Base-by-base conservation (phyloP, 306 rosid genomes). In the Alnus glutinosa region DNA sequence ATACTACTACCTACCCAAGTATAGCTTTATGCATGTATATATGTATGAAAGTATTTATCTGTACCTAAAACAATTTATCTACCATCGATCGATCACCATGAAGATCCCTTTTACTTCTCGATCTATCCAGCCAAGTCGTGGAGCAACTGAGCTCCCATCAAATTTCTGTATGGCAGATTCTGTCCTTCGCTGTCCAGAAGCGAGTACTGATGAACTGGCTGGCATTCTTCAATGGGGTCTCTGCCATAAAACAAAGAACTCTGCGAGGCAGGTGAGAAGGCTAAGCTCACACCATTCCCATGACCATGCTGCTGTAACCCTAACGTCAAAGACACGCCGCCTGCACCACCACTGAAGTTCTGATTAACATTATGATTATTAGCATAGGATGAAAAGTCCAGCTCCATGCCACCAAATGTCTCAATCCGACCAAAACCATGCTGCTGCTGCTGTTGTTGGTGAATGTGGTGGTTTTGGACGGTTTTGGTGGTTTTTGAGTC, bases 81-180 rank as follows among this genome's bases (percentile, higher is more conserved):
- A 70, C 34, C n/a, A 66, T 61, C 49, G 7, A 39, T 39, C 28
- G 28, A 23, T 70, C 62, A 46, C 12, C 67, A 49, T 4, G 39
- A 36, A 2, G 5, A 39, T 46, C 28, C 16, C 55, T 37, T 61
- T 39, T 57, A 34, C 57, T 49, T 11, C 5, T 42, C 46, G 1
- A 4, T 39, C 50, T 78, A 93, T 75, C 89, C 86, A 4, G 93
- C 91, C 85, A 91, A 84, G 75, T 93, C 95, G 75, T 89, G 97
- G 3, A 93, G 94, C 75, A 91, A 76, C 83, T 93, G 98, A 18
- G 97, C 92, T 5, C 91, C 97, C 94, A 93, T 87, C 87, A 93
- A 83, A 50, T 91, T 91, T 78, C 95, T 90, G 82, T 93, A 93
- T 0, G 94, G 98, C 39, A 90, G 81, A 82, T 82, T 91, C 79